Evolutionary conservation across 345 rosid species (phyloP).

Genomic region (Moringa oleifera): DNA sequence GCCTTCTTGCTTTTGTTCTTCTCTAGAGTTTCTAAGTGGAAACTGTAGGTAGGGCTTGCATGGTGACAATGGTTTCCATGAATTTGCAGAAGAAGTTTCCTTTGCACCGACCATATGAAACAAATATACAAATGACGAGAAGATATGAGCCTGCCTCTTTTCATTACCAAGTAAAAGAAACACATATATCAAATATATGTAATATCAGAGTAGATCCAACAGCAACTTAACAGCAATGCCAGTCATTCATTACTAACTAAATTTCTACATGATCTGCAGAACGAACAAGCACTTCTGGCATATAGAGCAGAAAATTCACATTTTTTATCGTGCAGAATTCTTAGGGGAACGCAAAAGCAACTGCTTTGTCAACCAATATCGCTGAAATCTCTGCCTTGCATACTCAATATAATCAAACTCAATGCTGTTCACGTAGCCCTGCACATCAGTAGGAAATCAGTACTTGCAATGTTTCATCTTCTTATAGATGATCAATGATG

Average conservation of each 20-base stretch:
- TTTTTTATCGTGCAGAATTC: background rate
- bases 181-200: no score
- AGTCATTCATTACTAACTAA: background rate
- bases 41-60: conserved; percentile 6
- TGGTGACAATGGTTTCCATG: conserved; percentile 5
- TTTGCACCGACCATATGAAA: conserved; percentile 9
- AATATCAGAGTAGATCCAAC: no score
- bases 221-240: background rate
- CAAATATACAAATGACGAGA: conserved; percentile 10
- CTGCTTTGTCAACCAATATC: conserved; percentile 44
- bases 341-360: conserved; percentile 16
- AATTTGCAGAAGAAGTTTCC: conserved; percentile 15
- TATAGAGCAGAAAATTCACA: background rate
- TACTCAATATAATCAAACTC: conserved; percentile 51
- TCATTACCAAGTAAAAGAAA: no score
- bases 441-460: conserved; percentile 14
- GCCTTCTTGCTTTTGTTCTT: no score
- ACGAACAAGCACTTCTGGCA: background rate
- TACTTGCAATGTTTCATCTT: background rate
- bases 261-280: background rate
- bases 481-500: background rate
- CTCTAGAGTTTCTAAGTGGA: background rate
- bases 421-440: conserved; percentile 41
- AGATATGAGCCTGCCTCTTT: conserved; percentile 14
- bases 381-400: conserved; percentile 57